Percentiles rank a stretch among this genome's conserved stretches.
These are phyloP conservation scores for Laburnicola sp. DNA, from an alignment of 2,329 filamentous ascomycete genomes.

Conservation along the genomic window DNA sequence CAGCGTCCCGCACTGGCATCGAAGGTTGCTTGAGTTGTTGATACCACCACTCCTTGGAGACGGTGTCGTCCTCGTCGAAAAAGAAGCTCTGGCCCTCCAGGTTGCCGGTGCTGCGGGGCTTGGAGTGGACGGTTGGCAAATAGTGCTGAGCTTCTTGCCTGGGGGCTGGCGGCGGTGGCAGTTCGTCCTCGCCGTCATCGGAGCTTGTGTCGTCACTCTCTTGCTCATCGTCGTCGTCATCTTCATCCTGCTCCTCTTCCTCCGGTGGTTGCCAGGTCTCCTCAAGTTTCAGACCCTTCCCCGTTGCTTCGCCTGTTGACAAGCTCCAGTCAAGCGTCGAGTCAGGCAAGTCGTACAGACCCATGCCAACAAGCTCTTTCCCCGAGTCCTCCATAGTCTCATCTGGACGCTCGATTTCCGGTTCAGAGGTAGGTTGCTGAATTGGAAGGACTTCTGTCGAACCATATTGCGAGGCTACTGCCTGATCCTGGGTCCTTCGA, in stretches of 20 bases:
- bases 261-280: constrained; percentile 74
- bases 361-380: constrained; percentile 79
- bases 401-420: constrained; percentile 45
- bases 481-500: constrained; percentile 37
- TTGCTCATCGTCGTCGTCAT: constrained; percentile 53
- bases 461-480: constrained; percentile 20
- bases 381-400: constrained; percentile 61
- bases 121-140: constrained; percentile 32
- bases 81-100: constrained; percentile 49
- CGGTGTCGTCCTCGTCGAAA: constrained; percentile 44
- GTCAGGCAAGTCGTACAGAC: constrained; percentile 75
- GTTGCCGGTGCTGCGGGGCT: constrained; percentile 33
- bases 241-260: constrained; percentile 45
- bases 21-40: constrained; percentile 41
- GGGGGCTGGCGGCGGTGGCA: constrained; percentile 29
- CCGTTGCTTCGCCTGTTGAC: constrained; percentile 53
- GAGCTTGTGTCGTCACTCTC: constrained; percentile 43
- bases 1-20: constrained; percentile 44
- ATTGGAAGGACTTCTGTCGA: constrained; percentile 55
- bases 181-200: constrained; percentile 50
- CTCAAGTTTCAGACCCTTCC: constrained; percentile 78
- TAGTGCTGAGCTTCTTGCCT: constrained; percentile 24
- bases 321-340: constrained; percentile 60
- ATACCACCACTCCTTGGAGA: constrained; percentile 48
- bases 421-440: constrained; percentile 47